Evolutionary conservation across 768 basidiomycete species (phyloP), one percentile per base, ranked within the genome.

Genomic region (Rhodosporidiobolus odoratus): DNA sequence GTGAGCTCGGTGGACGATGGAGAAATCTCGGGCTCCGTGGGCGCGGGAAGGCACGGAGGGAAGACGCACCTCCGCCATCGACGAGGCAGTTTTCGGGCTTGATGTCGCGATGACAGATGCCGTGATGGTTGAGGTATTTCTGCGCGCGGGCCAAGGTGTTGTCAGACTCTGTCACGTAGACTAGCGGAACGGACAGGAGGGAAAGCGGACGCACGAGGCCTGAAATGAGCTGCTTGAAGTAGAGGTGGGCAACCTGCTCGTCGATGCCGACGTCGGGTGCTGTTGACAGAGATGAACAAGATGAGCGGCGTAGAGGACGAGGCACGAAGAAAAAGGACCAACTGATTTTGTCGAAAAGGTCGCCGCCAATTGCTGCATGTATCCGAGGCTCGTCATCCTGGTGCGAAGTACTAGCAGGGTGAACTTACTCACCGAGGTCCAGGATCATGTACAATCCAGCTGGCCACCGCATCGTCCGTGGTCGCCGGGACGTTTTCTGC

Each of bases 331-430:
- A 15, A 4, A 45, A 35, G n/a, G 19, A 19, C 35, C 8, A 13
- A 95, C 95, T 90, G 61, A 99, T 99, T 83, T 97, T 99, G 80
- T 99, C 96, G 79, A 99, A 99, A 40, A 99, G 81, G 79, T 98
- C 96, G 0, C 96, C 96, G 30, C 93, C 94, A 2, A 87, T 87
- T 0, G 95, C 96, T 68, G 62, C 37, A 7, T 12, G 13, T n/a
- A 25, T 23, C 52, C 3, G 27, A 62, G 54, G 35, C 16, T 21
- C 25, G 2, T 30, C 15, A 13, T 32, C 25, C 21, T 53, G 40
- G 21, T 7, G 48, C 41, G 4, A 5, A 25, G 27, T 30, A 30
- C 12, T 6, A 43, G 50, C 2, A 38, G 34, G 32, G 34, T 4
- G 21, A 48, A 1, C 6, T 0, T 4, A 62, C 66, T 25, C 21